Evolutionary conservation across 2,329 filamentous ascomycete species (phyloP).

Genomic region (Talaromyces piceae): DNA sequence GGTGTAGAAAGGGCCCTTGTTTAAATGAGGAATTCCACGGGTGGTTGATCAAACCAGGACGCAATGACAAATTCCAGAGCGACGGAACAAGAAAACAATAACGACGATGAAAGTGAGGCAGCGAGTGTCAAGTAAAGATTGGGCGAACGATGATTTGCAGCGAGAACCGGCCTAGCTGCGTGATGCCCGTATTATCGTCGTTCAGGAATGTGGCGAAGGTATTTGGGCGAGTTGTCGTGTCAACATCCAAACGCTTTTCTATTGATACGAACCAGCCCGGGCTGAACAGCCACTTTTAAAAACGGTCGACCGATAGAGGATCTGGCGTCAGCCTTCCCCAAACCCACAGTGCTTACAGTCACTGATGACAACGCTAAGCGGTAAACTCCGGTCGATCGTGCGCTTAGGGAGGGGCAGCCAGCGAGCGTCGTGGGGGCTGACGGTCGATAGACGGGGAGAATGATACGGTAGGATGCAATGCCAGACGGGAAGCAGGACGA

Average conservation of each 20-base stretch:
- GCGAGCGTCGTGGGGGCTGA: conserved; percentile 9
- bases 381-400: conserved; percentile 9
- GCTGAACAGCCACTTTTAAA: not conserved
- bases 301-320: not conserved
- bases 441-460: conserved; percentile 9
- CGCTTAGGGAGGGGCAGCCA: conserved; percentile 3
- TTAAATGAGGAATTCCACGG: not conserved
- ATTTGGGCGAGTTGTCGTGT: conserved; percentile 30
- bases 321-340: not conserved
- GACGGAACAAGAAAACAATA: not conserved
- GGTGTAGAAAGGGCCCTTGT: not conserved
- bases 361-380: conserved; percentile 11
- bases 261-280: not conserved
- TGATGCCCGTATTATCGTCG: conserved; percentile 10
- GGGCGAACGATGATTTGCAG: conserved; percentile 7
- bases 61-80: not conserved
- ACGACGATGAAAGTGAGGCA: too few species aligned
- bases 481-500: not conserved
- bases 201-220: conserved; percentile 27
- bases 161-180: conserved; percentile 24
- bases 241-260: conserved; percentile 18
- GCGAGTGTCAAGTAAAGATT: not conserved
- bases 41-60: too few species aligned
- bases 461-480: conserved; percentile 13
- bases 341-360: not conserved